These are phyloP conservation scores for Aureobasidium mangrovei DNA, from an alignment of 2,329 filamentous ascomycete genomes.

Conservation along the genomic window DNA sequence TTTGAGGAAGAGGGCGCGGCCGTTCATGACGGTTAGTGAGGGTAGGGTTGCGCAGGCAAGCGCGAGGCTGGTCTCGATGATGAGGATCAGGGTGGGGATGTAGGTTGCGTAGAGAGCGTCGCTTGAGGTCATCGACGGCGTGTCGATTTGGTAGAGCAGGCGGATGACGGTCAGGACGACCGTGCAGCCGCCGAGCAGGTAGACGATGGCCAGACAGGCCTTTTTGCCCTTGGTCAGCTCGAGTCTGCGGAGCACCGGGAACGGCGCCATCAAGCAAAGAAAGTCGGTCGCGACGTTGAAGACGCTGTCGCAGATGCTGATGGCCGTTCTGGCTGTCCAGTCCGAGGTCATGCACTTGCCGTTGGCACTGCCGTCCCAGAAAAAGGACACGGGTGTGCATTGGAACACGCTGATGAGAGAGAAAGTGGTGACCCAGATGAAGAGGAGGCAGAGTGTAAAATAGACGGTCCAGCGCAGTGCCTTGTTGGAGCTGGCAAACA, in stretches of 20 bases:
- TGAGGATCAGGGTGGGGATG: background rate
- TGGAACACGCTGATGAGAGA: constrained; percentile 32
- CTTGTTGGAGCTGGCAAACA: constrained; percentile 32
- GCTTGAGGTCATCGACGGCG: background rate
- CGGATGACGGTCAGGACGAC: constrained; percentile 13
- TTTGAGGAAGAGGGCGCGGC: constrained; percentile 1
- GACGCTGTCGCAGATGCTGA: constrained; percentile 34
- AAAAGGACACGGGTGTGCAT: constrained; percentile 34
- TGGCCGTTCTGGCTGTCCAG: constrained; percentile 24
- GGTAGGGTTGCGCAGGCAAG: constrained; percentile 3
- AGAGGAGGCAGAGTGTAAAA: constrained; percentile 25
- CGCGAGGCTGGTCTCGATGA: constrained; percentile 8
- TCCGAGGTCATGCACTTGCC: constrained; percentile 28
- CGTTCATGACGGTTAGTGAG: constrained; percentile 1
- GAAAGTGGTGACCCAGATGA: constrained; percentile 24
- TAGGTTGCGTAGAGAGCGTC: background rate
- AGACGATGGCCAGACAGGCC: constrained; percentile 27
- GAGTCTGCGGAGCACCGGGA: constrained; percentile 26
- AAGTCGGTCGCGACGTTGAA: constrained; percentile 31
- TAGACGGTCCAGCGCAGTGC: constrained; percentile 28
- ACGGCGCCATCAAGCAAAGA: constrained; percentile 26
- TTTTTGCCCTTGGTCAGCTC: constrained; percentile 26
- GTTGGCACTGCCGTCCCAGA: constrained; percentile 31
- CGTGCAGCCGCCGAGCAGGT: constrained; percentile 27
- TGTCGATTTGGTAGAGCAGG: background rate